These are phyloP conservation scores for Henckelia pumila DNA, from an alignment of 257 asterid species.

Conservation along the genomic window DNA sequence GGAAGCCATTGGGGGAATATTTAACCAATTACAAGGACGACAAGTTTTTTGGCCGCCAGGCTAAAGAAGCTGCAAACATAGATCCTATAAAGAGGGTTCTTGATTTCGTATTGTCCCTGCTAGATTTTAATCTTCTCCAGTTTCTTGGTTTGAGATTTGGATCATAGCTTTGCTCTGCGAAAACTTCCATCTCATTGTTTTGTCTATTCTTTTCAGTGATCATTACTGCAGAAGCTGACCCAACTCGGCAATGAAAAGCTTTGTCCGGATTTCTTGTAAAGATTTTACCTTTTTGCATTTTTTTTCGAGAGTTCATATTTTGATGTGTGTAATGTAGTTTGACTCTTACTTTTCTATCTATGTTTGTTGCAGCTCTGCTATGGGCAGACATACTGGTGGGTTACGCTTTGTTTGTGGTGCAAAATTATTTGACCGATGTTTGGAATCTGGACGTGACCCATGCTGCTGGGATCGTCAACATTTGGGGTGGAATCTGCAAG, in stretches of 20 bases:
- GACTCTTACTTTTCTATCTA: neutral
- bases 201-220: neutral
- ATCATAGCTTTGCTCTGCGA: too few relatives aligned
- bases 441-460: constrained; percentile 59
- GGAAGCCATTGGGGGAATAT: neutral
- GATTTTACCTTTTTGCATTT: neutral
- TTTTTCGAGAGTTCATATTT: too few relatives aligned
- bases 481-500: constrained; percentile 42
- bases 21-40: too few relatives aligned
- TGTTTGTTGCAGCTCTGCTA: constrained; percentile 36
- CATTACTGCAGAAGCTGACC: neutral
- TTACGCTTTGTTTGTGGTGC: constrained; percentile 56
- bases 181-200: neutral
- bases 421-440: constrained; percentile 54
- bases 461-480: constrained; percentile 53
- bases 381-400: constrained; percentile 36
- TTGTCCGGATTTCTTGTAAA: neutral
- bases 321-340: neutral
- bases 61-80: neutral
- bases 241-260: neutral
- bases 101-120: neutral
- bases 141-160: too few relatives aligned
- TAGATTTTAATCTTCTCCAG: too few relatives aligned
- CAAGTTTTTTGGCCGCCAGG: neutral
- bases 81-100: neutral